Base-by-base conservation (phyloP, 1,284 basidiomycete species). In the Ganoderma lucidum region DNA sequence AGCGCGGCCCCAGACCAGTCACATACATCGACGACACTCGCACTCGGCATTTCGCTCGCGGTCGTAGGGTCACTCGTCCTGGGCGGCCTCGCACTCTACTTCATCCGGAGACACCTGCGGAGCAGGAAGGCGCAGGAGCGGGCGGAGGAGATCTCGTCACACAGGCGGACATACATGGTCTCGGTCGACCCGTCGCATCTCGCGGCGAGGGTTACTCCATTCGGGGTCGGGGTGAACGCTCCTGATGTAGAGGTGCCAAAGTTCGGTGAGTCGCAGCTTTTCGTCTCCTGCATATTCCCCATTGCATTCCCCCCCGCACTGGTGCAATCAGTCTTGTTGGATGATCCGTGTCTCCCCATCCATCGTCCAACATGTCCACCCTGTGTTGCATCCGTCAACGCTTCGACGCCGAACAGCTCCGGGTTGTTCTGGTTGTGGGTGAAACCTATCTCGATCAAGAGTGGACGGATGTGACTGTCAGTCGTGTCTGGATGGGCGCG, bases 131-230 rank as follows among this genome's bases (percentile, higher is more conserved):
- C 35, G 3, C 66, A 56, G 45, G 62, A 70, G 51, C 70, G 67
- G 28, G 63, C 39, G 42, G 66, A 65, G 55, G 72, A 63, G 65
- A 60, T 71, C 66, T 67, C 71, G 10, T 70, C 72, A 19, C 64
- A 73, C 35, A 66, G 68, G 37, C 65, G 74, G 51, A 73, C 72
- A 5, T 70, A 70, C 45, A 71, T 73, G 70, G 72, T 72, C 15
- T 68, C 74, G 5, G 72, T 77, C 56, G 76, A 75, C 65, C 71
- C 74, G 12, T 67, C 55, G 19, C 74, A 78, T 63, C 74, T 74
- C 32, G 77, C 77, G 9, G 71, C 75, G 28, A 75, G 73, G 45
- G 75, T 78, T 39, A 77, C 76, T 28, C 77, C 77, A 1, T 78
- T 76, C 53, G 69, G 72, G 2, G 67, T 73, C 2, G 72, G 72